phyloP scores from a whole-genome alignment of 2,329 filamentous ascomycete species.

The Drechslera avenae region DNA sequence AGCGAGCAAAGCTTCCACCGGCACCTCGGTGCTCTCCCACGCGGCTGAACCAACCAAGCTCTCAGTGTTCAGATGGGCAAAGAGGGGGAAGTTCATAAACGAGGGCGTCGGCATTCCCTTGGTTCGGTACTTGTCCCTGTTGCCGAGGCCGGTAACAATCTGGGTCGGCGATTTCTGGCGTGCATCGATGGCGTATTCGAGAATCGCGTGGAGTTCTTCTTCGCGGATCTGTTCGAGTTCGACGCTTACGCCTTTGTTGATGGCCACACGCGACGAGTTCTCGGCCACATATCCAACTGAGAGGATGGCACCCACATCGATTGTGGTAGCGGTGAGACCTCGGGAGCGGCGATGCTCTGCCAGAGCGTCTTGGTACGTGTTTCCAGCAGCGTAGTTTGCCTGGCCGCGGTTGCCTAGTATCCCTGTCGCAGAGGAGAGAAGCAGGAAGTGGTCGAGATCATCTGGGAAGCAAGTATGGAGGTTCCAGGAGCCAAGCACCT shows the following conservation, averaged over 20 bases:
- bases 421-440: conserved; percentile 24
- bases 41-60: background rate
- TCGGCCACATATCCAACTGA: conserved; percentile 4
- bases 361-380: conserved; percentile 9
- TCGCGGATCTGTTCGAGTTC: conserved; percentile 2
- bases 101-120: conserved; percentile 2
- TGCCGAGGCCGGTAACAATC: background rate
- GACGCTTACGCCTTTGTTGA: conserved; percentile 2
- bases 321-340: background rate
- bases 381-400: conserved; percentile 6
- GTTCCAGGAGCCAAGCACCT: conserved; percentile 39
- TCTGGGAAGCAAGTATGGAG: conserved; percentile 15
- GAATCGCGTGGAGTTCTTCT: conserved; percentile 1
- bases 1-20: background rate
- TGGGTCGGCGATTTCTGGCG: background rate
- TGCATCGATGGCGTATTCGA: background rate
- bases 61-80: background rate
- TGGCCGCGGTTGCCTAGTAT: conserved; percentile 6
- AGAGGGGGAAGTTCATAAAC: conserved; percentile 1
- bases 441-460: conserved; percentile 21
- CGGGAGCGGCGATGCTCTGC: conserved; percentile 6
- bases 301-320: conserved; percentile 3
- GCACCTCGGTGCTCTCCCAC: background rate
- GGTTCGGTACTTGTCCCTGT: background rate
- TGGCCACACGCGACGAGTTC: background rate